Base-by-base conservation (phyloP, 192 early-diverging fungal species). In the Gigaspora rosea region DNA sequence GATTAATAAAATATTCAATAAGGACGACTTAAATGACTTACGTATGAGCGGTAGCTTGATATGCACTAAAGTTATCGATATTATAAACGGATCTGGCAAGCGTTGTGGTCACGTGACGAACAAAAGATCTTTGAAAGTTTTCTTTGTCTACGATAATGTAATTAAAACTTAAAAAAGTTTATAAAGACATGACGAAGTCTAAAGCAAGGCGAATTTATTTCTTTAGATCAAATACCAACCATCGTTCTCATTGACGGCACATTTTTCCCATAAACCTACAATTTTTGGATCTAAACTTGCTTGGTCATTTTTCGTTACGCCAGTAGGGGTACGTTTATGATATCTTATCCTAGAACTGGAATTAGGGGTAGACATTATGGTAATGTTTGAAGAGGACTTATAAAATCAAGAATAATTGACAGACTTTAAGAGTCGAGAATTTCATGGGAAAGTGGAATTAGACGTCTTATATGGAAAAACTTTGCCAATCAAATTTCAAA, bases 41-140 rank as follows among this genome's bases (percentile, higher is more conserved):
- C 83, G 91, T 90, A 80, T 95, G 90, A 57, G 97, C 96, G 22
- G 94, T 90, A 41, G 96, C 94, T 79, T 96, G 93, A 85, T 99
- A 99, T 35, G 94, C 93, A 65, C 92, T 90, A 78, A 95, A 92
- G 70, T 95, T 91, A 79, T 99, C 96, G 87, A 98, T 92, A 84
- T 95, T 96, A 81, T 88, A 92, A 1, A 92, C 89, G 76, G 90
- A 92, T 78, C 95, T 90, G 78, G 96, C 92, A 78, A 99, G 85
- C 4, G 96, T 99, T 41, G 95, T 93, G 18, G 92, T 92, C 66
- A 93, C 90, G 81, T 99, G 97, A 79, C 90, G 88, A 52, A 96
- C 89, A 81, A 99, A 96, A 33, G 93, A 92, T 82, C 90, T 87
- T 84, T 95, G 90, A 81, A 98, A 91, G 11, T 86, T 81, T 13